Evolutionary conservation across 2,329 filamentous ascomycete species (phyloP).

Genomic region (Sarocladiaceae sp.): DNA sequence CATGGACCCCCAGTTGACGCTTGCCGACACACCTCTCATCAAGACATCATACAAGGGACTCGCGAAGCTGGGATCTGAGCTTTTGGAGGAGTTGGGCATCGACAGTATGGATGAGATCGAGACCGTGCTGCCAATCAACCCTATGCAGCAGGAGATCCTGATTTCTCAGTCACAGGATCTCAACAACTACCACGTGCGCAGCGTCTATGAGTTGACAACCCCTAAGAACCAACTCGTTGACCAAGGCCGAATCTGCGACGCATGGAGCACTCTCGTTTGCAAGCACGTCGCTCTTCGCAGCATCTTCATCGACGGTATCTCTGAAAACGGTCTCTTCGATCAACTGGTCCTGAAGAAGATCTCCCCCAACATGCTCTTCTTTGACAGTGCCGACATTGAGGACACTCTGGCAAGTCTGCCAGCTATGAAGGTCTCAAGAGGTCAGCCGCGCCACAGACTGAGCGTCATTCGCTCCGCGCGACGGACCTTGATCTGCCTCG

Average conservation of each 20-base stretch:
- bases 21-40: constrained; percentile 42
- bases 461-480: constrained; percentile 40
- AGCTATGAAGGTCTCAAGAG: constrained; percentile 27
- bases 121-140: constrained; percentile 40
- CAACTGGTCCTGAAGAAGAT: constrained; percentile 40
- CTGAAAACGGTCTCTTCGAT: constrained; percentile 42
- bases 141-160: constrained; percentile 43
- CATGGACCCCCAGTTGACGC: constrained; percentile 40
- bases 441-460: constrained; percentile 42
- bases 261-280: constrained; percentile 43
- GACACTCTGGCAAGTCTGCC: constrained; percentile 35
- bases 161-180: constrained; percentile 36
- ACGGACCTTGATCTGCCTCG: constrained; percentile 41
- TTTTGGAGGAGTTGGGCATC: constrained; percentile 34
- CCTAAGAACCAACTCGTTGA: constrained; percentile 32
- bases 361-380: constrained; percentile 47
- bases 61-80: constrained; percentile 34
- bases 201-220: constrained; percentile 41
- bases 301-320: constrained; percentile 45
- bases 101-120: constrained; percentile 39
- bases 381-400: constrained; percentile 35
- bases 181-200: constrained; percentile 36
- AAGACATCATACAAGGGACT: constrained; percentile 41
- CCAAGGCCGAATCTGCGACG: constrained; percentile 37
- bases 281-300: constrained; percentile 41